Evolutionary conservation across 2,329 filamentous ascomycete species (phyloP).

Genomic region (Erysiphe pulchra): DNA sequence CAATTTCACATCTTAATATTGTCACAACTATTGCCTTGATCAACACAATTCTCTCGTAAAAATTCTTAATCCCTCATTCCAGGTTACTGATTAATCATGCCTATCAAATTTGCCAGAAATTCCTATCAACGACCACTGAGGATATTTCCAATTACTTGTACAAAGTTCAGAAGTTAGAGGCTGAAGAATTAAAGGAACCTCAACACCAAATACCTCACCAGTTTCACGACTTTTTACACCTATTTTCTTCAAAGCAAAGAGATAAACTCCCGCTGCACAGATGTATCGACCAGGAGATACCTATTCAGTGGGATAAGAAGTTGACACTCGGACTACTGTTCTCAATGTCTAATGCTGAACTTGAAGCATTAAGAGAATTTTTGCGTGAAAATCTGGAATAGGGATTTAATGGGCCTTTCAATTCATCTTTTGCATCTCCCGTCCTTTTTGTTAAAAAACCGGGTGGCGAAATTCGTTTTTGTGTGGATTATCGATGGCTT

Average conservation of each 20-base stretch:
- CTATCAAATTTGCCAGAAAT: background rate
- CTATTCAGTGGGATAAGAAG: background rate
- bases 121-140: background rate
- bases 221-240: background rate
- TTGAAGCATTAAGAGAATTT: background rate
- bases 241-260: background rate
- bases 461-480: background rate
- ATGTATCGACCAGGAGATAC: background rate
- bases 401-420: constrained; percentile 1
- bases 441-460: background rate
- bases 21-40: background rate
- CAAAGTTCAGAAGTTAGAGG: background rate
- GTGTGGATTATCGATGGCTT: background rate
- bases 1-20: background rate
- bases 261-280: background rate
- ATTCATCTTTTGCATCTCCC: background rate
- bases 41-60: background rate
- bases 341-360: background rate
- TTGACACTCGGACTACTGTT: background rate
- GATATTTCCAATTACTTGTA: background rate
- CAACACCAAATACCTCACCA: background rate
- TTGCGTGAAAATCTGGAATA: constrained; percentile 1
- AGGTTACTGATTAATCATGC: background rate
- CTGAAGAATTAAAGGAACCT: background rate
- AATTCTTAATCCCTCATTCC: background rate